These are phyloP conservation scores for Arachis stenosperma DNA, from an alignment of 306 rosid genomes.

Conservation along the genomic window DNA sequence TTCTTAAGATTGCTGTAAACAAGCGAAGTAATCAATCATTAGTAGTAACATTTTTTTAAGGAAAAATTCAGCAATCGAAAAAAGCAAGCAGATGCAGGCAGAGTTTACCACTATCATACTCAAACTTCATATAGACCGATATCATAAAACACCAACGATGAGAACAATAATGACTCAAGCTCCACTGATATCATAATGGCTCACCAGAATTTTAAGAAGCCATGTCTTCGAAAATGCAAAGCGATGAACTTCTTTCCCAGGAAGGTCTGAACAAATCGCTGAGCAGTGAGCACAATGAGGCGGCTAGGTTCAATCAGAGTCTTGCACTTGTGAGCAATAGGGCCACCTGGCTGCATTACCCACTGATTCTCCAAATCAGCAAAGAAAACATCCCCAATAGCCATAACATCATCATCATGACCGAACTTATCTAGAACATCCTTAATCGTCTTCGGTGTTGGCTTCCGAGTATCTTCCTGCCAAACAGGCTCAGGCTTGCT, in stretches of 20 bases:
- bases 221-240: conserved; percentile 90
- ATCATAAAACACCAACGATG: not conserved
- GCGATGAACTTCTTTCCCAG: conserved; percentile 82
- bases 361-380: conserved; percentile 81
- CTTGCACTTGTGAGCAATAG: conserved; percentile 86
- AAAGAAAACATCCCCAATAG: conserved; percentile 89
- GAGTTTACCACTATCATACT: conserved; percentile 22
- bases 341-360: conserved; percentile 97
- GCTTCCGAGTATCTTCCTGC: conserved; percentile 72
- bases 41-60: not conserved
- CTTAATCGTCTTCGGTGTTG: conserved; percentile 67
- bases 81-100: conserved; percentile 27
- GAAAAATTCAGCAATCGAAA: not conserved
- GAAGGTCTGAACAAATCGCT: conserved; percentile 95
- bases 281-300: conserved; percentile 83
- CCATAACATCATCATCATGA: conserved; percentile 74
- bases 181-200: not conserved
- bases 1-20: conserved; percentile 74
- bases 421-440: conserved; percentile 72
- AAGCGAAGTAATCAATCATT: conserved; percentile 36
- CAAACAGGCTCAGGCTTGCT: conserved; percentile 70
- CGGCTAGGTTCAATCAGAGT: conserved; percentile 81
- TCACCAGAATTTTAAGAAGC: conserved; percentile 96
- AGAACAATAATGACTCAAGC: not conserved
- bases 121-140: not conserved